Conservation (phyloP, 305 asterid genomes). For the Nicotiana rustica region DNA sequence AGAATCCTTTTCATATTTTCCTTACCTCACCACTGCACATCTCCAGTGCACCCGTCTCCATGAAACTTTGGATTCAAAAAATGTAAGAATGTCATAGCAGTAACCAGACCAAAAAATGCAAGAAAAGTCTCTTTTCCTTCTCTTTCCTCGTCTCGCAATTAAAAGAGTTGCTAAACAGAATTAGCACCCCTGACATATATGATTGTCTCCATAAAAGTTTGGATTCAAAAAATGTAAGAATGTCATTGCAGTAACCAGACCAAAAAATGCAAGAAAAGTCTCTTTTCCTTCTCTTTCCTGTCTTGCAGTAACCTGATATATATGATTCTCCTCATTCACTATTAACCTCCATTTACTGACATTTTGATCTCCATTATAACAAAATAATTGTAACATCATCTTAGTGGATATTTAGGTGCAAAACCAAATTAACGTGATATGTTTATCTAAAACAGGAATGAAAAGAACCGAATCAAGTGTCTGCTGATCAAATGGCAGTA, state of each 20-base stretch:
- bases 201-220: neutral
- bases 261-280: neutral
- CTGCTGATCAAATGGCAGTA: conserved; percentile 18
- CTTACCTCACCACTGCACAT: neutral
- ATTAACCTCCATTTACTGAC: neutral
- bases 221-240: neutral
- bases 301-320: neutral
- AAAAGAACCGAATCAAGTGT: neutral
- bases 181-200: neutral
- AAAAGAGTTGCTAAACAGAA: neutral
- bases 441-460: conserved; percentile 17
- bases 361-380: neutral
- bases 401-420: conserved; percentile 16
- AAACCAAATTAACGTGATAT: neutral
- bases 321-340: neutral
- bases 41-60: neutral
- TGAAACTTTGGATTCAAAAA: neutral
- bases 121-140: conserved; percentile 7
- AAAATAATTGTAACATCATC: neutral
- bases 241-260: neutral
- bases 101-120: neutral
- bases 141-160: neutral
- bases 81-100: neutral
- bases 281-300: neutral
- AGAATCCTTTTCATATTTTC: conserved; percentile 1